Evolutionary conservation across 2,329 filamentous ascomycete genomes (phyloP).

Genomic region (Purpureocillium lavendulum): DNA sequence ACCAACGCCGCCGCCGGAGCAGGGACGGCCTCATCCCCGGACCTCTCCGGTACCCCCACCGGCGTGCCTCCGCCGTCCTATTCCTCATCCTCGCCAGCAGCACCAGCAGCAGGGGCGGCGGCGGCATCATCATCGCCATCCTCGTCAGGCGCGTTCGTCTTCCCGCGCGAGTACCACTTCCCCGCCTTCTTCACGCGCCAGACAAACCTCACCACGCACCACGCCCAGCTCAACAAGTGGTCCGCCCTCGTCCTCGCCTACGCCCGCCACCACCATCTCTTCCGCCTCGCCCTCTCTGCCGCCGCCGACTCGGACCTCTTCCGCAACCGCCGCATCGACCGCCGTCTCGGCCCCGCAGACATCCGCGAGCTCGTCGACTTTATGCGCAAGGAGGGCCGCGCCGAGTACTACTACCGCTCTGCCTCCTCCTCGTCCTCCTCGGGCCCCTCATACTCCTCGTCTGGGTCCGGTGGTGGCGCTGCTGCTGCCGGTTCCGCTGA

Average conservation of each 20-base stretch:
- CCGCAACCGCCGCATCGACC: conserved; percentile 44
- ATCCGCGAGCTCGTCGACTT: conserved; percentile 50
- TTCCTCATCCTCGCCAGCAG: neutral
- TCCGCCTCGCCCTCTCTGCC: conserved; percentile 58
- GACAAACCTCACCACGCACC: conserved; percentile 62
- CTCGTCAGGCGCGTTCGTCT: conserved; percentile 32
- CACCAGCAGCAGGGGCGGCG: neutral
- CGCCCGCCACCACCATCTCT: conserved; percentile 70
- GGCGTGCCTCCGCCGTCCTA: too few relatives aligned
- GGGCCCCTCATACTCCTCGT: too few relatives aligned
- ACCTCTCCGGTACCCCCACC: too few relatives aligned
- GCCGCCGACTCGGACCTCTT: conserved; percentile 49
- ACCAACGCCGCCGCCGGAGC: too few relatives aligned
- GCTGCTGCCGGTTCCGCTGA: conserved; percentile 3
- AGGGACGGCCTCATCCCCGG: too few relatives aligned
- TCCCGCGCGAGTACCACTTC: conserved; percentile 63
- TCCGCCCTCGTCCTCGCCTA: conserved; percentile 76
- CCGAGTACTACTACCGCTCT: conserved; percentile 50
- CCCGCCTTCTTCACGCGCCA: conserved; percentile 82
- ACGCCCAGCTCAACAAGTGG: conserved; percentile 79
- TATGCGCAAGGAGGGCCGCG: conserved; percentile 50
- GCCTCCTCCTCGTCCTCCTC: too few relatives aligned
- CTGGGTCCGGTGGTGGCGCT: too few relatives aligned
- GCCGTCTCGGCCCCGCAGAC: conserved; percentile 41
- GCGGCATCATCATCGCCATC: conserved; percentile 1